Percentiles rank a stretch among this genome's conserved stretches.
Conservation (phyloP, 805 yeast genomes). For the Yarrowia hollandica region DNA sequence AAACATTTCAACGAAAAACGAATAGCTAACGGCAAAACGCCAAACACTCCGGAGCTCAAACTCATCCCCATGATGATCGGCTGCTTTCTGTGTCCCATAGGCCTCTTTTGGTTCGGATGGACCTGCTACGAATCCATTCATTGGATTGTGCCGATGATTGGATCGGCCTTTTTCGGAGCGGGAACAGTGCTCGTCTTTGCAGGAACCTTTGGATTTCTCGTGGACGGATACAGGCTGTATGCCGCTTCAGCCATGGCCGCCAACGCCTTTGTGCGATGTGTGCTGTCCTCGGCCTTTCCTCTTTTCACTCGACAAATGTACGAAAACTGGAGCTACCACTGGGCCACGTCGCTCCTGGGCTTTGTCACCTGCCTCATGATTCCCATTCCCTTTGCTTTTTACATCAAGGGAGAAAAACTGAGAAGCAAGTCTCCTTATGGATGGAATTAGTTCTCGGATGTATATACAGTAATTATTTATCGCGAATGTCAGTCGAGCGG, state of each 20-base stretch:
- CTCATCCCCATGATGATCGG: conserved; percentile 61
- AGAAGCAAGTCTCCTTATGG: conserved; percentile 33
- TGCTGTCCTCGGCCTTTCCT: conserved; percentile 78
- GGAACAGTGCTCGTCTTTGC: conserved; percentile 60
- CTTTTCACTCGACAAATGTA: conserved; percentile 85
- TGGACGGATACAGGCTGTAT: conserved; percentile 45
- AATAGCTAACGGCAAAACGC: conserved; percentile 51
- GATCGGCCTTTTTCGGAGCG: conserved; percentile 57
- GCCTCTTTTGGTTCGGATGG: conserved; percentile 74
- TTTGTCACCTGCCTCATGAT: conserved; percentile 50
- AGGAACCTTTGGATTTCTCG: conserved; percentile 64
- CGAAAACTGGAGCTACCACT: conserved; percentile 63
- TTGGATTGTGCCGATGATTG: conserved; percentile 66
- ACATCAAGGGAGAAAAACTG: conserved; percentile 48
- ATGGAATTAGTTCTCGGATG: conserved; percentile 20
- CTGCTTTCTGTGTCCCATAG: conserved; percentile 58
- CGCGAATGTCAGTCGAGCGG: no score
- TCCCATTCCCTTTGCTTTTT: conserved; percentile 55
- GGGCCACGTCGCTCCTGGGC: conserved; percentile 68
- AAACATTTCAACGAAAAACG: conserved; percentile 36
- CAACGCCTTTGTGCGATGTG: conserved; percentile 73
- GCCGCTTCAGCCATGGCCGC: conserved; percentile 92
- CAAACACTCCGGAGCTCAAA: conserved; percentile 56
- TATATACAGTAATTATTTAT: no score
- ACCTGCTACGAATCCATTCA: conserved; percentile 55